Percentiles rank a stretch among this genome's conserved stretches.
These are phyloP conservation scores for Elsinoe ampelina DNA, from an alignment of 2,329 filamentous ascomycete genomes.

Conservation along the genomic window DNA sequence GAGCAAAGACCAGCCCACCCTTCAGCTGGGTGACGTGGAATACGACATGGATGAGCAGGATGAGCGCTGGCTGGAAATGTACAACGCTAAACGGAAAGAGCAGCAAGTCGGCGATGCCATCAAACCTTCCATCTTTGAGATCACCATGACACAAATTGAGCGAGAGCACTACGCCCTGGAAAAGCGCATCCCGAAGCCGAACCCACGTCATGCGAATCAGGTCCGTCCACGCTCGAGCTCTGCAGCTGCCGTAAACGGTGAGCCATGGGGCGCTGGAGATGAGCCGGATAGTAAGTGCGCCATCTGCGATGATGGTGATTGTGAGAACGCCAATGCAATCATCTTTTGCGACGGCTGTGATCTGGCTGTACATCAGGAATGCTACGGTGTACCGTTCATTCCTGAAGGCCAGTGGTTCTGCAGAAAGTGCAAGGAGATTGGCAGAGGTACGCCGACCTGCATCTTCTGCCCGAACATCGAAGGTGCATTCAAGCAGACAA, in stretches of 20 bases:
- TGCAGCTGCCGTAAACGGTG: conserved; percentile 89
- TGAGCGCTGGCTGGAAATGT: conserved; percentile 83
- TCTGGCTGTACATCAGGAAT: conserved; percentile 94
- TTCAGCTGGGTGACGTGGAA: conserved; percentile 68
- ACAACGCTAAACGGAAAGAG: conserved; percentile 67
- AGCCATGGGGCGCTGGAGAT: conserved; percentile 69
- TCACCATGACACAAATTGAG: conserved; percentile 97
- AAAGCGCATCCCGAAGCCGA: conserved; percentile 93
- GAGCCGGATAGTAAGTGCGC: conserved; percentile 96
- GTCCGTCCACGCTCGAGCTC: conserved; percentile 88
- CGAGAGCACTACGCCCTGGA: conserved; percentile 97
- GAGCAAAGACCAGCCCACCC: conserved; percentile 39
- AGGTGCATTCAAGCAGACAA: conserved; percentile 97
- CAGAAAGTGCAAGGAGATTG: conserved; percentile 90
- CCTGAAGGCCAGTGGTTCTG: conserved; percentile 98
- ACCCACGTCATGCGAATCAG: conserved; percentile 90
- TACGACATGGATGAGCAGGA: conserved; percentile 99
- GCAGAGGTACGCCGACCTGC: conserved; percentile 86
- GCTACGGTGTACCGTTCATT: conserved; percentile 97
- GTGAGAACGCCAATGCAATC: conserved; percentile 97
- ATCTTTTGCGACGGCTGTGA: conserved; percentile 99
- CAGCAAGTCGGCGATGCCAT: conserved; percentile 65
- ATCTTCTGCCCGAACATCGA: conserved; percentile 98
- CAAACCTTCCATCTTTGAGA: conserved; percentile 85
- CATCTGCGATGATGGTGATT: conserved; percentile 98